phyloP scores from a whole-genome alignment of 2,329 filamentous ascomycete species.

The Truncatella angustata region DNA sequence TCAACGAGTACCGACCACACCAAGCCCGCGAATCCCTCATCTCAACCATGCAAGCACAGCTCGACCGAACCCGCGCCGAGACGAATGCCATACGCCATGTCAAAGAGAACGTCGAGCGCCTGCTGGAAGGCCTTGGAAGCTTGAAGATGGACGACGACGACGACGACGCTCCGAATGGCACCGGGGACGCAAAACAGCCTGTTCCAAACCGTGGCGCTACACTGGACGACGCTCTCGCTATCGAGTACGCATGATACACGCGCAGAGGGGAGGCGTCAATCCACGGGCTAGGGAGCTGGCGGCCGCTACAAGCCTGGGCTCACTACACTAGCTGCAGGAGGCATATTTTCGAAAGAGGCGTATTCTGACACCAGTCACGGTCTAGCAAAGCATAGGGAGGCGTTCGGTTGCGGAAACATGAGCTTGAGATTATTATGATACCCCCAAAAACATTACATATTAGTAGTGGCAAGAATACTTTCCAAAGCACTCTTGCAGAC shows the following conservation, averaged over 20 bases:
- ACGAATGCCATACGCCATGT: constrained; percentile 66
- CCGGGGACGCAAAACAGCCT: not conserved
- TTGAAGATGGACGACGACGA: constrained; percentile 38
- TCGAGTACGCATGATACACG: not conserved
- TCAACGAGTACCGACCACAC: constrained; percentile 93
- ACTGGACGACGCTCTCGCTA: not conserved
- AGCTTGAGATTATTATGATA: not conserved
- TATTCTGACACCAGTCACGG: too few species aligned
- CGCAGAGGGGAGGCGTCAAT: not conserved
- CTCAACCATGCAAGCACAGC: constrained; percentile 79
- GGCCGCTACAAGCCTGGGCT: too few species aligned
- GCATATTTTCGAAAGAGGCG: too few species aligned
- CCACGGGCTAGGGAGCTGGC: too few species aligned
- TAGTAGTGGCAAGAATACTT: not conserved
- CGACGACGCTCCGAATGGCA: constrained; percentile 14
- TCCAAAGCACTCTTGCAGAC: not conserved
- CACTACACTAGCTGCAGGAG: too few species aligned
- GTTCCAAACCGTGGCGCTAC: not conserved
- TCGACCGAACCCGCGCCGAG: constrained; percentile 71
- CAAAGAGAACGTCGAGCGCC: constrained; percentile 69
- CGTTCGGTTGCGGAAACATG: not conserved
- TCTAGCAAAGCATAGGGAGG: too few species aligned
- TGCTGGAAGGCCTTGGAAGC: constrained; percentile 67
- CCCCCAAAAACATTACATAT: not conserved
- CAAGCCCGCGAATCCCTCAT: constrained; percentile 89